These are phyloP conservation scores for Fraxinus baroniana DNA, from an alignment of 305 asterid species.

Conservation along the genomic window DNA sequence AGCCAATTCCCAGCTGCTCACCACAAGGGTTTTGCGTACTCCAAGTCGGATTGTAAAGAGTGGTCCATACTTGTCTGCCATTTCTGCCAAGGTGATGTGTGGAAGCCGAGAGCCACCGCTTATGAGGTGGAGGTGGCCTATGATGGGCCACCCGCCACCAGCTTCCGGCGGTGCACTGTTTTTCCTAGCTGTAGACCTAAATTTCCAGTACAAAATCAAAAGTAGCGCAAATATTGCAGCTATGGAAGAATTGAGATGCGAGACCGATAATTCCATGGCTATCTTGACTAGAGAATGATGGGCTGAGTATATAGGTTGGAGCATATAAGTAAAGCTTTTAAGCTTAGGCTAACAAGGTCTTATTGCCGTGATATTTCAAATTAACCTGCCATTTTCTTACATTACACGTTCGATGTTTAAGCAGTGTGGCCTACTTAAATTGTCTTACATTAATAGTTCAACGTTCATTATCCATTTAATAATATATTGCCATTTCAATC, in stretches of 20 bases:
- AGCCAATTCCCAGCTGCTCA: constrained; percentile 27
- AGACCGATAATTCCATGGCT: background rate
- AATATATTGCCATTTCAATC: background rate
- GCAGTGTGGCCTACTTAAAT: background rate
- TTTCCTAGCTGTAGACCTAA: background rate
- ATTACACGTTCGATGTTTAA: background rate
- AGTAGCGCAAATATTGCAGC: background rate
- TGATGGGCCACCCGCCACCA: background rate
- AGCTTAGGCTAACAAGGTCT: background rate
- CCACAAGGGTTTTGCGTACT: constrained; percentile 21
- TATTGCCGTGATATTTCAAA: background rate
- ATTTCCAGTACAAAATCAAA: background rate
- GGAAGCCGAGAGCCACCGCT: background rate
- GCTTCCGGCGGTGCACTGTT: background rate
- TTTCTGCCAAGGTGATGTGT: background rate
- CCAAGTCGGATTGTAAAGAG: constrained; percentile 23
- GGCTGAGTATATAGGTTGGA: background rate
- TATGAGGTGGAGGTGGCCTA: constrained; percentile 2
- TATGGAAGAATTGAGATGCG: background rate
- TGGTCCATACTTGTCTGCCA: constrained; percentile 29
- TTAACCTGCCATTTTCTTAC: background rate
- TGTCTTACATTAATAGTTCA: background rate
- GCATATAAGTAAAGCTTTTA: background rate
- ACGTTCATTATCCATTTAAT: background rate
- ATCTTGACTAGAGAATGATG: background rate